Conservation (phyloP, 2,329 filamentous ascomycete species). For the Botrytis paeoniae region DNA sequence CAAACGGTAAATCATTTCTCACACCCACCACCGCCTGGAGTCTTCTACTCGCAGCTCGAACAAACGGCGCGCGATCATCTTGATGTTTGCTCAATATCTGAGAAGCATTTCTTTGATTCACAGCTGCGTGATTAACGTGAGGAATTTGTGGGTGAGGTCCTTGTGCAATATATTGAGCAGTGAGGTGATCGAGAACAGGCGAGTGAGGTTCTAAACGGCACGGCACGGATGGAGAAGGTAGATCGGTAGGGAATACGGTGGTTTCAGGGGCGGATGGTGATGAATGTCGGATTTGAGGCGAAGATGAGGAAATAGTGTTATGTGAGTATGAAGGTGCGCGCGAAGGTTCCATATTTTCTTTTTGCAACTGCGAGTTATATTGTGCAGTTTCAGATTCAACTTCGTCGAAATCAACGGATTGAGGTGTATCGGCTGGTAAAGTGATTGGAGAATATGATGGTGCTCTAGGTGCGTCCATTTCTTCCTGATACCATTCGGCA, state of each 20-base stretch:
- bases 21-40: constrained; percentile 31
- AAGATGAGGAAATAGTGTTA: not conserved
- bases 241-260: not conserved
- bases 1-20: constrained; percentile 28
- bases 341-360: not conserved
- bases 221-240: not conserved
- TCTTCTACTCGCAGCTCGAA: constrained; percentile 20
- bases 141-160: not conserved
- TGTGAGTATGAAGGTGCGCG: not conserved
- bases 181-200: not conserved
- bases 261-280: not conserved
- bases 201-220: not conserved
- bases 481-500: not conserved
- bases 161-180: not conserved
- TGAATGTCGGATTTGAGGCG: not conserved
- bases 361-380: not conserved
- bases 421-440: not conserved
- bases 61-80: constrained; percentile 23
- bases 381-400: not conserved
- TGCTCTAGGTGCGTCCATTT: not conserved
- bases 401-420: not conserved
- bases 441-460: not conserved
- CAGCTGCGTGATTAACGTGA: not conserved
- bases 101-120: constrained; percentile 1
- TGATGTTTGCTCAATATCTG: constrained; percentile 22